Conservation (phyloP, 495 filamentous ascomycete genomes). For the Massariosphaeria phaeospora region DNA sequence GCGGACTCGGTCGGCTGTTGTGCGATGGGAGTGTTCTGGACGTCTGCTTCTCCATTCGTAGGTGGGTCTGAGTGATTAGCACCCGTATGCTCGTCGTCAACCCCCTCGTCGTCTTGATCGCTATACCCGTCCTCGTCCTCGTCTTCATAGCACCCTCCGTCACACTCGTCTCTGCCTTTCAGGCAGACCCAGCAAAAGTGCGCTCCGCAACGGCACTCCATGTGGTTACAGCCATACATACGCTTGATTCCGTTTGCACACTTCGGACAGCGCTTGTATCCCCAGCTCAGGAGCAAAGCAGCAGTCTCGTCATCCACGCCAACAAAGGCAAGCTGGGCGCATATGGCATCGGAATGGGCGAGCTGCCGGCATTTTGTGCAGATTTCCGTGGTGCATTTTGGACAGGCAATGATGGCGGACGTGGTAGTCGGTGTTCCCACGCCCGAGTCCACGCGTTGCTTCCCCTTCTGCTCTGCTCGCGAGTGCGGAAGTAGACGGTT, state of each 20-base stretch:
- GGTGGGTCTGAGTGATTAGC: not conserved
- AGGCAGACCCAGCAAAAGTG: constrained; percentile 39
- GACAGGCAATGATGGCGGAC: constrained; percentile 23
- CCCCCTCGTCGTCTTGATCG: constrained; percentile 15
- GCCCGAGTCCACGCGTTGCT: constrained; percentile 22
- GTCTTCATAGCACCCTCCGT: constrained; percentile 21
- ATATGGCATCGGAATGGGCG: constrained; percentile 22
- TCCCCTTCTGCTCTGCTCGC: constrained; percentile 1
- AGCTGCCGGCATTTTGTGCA: constrained; percentile 33
- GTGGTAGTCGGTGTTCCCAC: constrained; percentile 14
- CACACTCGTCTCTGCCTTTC: constrained; percentile 11
- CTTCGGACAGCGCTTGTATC: constrained; percentile 37
- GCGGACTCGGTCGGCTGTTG: not conserved
- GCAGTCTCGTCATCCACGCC: constrained; percentile 28
- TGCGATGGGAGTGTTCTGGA: not conserved
- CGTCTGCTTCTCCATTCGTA: not conserved
- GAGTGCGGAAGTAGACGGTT: constrained; percentile 20
- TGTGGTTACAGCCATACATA: constrained; percentile 39
- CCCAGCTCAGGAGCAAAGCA: constrained; percentile 26
- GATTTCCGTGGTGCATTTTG: constrained; percentile 31
- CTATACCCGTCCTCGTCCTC: constrained; percentile 10
- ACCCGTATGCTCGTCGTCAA: constrained; percentile 4
- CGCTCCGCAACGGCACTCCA: constrained; percentile 37
- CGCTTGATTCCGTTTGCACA: constrained; percentile 37
- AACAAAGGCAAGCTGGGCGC: constrained; percentile 21